Evolutionary conservation across 2,329 filamentous ascomycete species (phyloP), one percentile per base, ranked within the genome.

Genomic region (Scopulariopsis brevicaulis): DNA sequence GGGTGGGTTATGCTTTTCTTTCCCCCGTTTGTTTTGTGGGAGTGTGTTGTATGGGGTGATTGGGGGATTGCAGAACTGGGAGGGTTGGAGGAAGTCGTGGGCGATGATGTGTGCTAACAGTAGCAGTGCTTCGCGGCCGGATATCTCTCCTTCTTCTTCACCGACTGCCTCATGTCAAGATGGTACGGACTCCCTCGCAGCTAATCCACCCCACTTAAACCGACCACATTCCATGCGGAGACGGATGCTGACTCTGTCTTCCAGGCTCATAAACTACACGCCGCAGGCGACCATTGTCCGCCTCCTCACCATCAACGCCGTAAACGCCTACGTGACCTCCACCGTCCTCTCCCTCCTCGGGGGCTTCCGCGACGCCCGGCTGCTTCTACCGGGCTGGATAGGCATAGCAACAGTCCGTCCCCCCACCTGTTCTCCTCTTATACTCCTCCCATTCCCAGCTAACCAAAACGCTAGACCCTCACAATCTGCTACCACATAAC

Each of bases 191-290:
- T 53, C 20, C 37, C n/a, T 12, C n/a, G 5, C 12, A n/a, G 12
- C 46, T n/a, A 22, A n/a, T n/a, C n/a, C n/a, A n/a, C n/a, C n/a
- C n/a, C n/a, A n/a, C n/a, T n/a, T n/a, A n/a, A n/a, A n/a, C n/a
- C n/a, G n/a, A n/a, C n/a, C n/a, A n/a, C n/a, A n/a, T n/a, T n/a
- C n/a, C n/a, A n/a, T n/a, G n/a, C n/a, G n/a, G n/a, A n/a, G n/a
- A n/a, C n/a, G n/a, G n/a, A n/a, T n/a, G n/a, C n/a, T n/a, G n/a
- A n/a, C n/a, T n/a, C n/a, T n/a, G n/a, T n/a, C n/a, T n/a, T n/a
- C n/a, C n/a, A 89, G 87, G 89, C 85, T 94, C 65, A 79, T 93
- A 64, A 87, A 91, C 70, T 94, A 93, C 73, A 90, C 89, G 15
- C 88, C 89, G 2, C 82, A 84, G 69, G 89, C 89, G 55, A 90